Conservation (phyloP, 257 asterid species). For the Nyctanthes arbortristis region DNA sequence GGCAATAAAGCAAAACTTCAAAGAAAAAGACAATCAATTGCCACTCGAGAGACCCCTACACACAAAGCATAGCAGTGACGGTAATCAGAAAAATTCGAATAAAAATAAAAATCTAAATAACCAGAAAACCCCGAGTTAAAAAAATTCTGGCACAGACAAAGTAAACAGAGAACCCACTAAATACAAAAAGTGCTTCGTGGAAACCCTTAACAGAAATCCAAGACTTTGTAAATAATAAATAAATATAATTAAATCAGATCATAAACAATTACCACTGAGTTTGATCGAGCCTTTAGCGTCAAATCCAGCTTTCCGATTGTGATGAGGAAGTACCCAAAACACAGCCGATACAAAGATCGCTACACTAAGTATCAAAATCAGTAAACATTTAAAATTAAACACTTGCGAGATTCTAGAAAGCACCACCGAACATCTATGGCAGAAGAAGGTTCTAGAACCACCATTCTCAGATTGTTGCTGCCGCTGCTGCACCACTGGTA, state of each 20-base stretch:
- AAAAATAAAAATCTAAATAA: neutral
- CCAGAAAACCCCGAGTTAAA: neutral
- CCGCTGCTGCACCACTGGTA: constrained; percentile 56
- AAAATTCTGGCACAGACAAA: neutral
- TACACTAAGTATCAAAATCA: constrained; percentile 49
- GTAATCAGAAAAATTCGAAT: constrained; percentile 7
- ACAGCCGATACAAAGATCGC: constrained; percentile 57
- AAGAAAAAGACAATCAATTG: neutral
- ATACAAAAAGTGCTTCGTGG: constrained; percentile 3
- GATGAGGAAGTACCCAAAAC: constrained; percentile 56
- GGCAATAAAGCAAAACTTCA: neutral
- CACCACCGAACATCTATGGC: constrained; percentile 50
- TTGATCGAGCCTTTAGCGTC: constrained; percentile 62
- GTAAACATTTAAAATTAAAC: constrained; percentile 56
- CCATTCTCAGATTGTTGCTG: constrained; percentile 16
- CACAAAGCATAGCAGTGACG: neutral
- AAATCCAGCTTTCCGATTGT: constrained; percentile 37
- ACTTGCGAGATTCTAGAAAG: constrained; percentile 28
- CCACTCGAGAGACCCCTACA: neutral
- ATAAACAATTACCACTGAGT: constrained; percentile 43
- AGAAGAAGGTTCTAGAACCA: constrained; percentile 46
- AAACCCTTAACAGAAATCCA: neutral
- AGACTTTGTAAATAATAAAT: neutral
- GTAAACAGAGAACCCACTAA: constrained; percentile 16
- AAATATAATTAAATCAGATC: constrained; percentile 1